Conservation (phyloP, 2,329 filamentous ascomycete species). For the Triangularia verruculosa region DNA sequence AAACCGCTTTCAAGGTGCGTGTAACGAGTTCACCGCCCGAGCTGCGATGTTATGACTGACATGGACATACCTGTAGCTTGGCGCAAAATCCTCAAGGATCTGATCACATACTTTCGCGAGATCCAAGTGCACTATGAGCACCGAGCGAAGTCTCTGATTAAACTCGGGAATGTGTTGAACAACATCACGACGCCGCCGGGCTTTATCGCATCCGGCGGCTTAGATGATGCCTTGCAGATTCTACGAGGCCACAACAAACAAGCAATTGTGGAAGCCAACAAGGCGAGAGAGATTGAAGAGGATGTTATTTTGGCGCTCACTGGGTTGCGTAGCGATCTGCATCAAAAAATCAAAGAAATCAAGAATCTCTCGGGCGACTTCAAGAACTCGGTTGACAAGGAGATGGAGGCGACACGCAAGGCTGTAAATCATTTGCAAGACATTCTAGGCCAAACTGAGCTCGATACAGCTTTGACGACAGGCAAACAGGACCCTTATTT, state of each 20-base stretch:
- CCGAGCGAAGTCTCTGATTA: conserved; percentile 75
- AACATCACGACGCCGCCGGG: conserved; percentile 71
- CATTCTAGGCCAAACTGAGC: conserved; percentile 72
- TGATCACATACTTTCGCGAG: conserved; percentile 91
- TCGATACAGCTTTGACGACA: conserved; percentile 69
- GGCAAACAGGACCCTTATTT: conserved; percentile 93
- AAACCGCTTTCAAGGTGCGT: conserved; percentile 80
- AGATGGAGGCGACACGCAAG: conserved; percentile 80
- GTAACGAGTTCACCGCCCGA: background rate
- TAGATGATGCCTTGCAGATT: conserved; percentile 81
- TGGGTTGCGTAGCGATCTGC: conserved; percentile 80
- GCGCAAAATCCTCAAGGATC: conserved; percentile 91
- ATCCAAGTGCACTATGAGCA: conserved; percentile 86
- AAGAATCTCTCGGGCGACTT: conserved; percentile 91
- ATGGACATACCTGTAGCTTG: conserved; percentile 59
- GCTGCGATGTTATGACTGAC: conserved; percentile 16
- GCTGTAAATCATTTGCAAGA: conserved; percentile 81
- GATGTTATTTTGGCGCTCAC: conserved; percentile 88
- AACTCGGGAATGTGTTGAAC: conserved; percentile 79
- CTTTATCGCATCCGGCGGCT: conserved; percentile 77
- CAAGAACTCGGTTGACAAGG: conserved; percentile 93
- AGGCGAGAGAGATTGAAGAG: conserved; percentile 84
- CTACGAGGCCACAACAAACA: conserved; percentile 80
- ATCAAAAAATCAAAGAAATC: conserved; percentile 98
- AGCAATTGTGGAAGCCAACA: conserved; percentile 75